Evolutionary conservation across 225 moss, liverwort and hornwort species (phyloP).

Genomic region (Pleurozium schreberi): DNA sequence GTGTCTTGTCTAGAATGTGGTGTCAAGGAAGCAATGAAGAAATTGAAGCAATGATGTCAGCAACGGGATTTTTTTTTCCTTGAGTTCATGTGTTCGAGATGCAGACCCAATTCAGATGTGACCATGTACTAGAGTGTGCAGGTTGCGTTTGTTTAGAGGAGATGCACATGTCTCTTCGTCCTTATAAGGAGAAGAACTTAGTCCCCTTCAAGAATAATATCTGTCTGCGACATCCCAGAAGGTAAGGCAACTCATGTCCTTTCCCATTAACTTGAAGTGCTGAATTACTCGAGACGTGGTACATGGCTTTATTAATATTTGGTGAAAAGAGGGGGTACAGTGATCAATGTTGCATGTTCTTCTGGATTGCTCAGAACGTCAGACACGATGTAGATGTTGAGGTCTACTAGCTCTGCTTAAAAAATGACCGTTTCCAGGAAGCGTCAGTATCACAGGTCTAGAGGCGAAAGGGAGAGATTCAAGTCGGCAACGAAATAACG

Average conservation of each 20-base stretch:
- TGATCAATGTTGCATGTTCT: slow-evolving; percentile 17
- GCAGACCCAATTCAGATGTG: background rate
- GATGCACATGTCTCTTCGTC: background rate
- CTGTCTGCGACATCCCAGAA: background rate
- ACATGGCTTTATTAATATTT: slow-evolving; percentile 1
- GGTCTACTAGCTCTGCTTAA: background rate
- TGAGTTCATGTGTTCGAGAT: background rate
- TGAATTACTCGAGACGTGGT: background rate
- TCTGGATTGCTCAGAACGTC: background rate
- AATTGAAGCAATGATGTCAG: background rate
- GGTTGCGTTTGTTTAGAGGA: background rate
- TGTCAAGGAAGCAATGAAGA: background rate
- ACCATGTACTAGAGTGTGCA: background rate
- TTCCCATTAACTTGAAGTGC: background rate
- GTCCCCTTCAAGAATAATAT: background rate
- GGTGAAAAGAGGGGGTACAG: background rate
- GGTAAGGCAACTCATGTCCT: slow-evolving; percentile 1
- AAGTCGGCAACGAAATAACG: background rate
- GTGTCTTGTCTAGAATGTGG: background rate
- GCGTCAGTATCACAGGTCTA: background rate
- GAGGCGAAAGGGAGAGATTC: background rate
- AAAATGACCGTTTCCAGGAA: background rate
- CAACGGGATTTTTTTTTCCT: background rate
- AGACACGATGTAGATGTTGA: background rate
- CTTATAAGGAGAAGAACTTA: background rate